Evolutionary conservation across 1,139 yeast species (phyloP), one percentile per base, ranked within the genome.

Genomic region (Candida tetrigidarum): DNA sequence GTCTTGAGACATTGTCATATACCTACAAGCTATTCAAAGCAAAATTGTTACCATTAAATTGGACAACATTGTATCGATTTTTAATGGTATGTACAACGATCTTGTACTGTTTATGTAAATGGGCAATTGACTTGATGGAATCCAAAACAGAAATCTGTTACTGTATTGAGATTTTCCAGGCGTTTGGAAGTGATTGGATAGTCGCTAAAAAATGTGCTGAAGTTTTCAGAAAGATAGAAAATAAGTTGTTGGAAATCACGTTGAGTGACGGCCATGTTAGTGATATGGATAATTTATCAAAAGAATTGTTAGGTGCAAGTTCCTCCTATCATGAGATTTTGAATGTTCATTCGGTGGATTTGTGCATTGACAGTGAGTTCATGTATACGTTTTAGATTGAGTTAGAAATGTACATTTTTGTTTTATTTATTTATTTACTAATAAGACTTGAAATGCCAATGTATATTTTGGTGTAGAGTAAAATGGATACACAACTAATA

Each of bases 21-120:
- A 70, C 74, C 1, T 71, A 75, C 55, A 67, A 64, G 33, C 50
- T 77, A 5, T 76, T 70, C 59, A 66, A 69, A 39, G 61, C 71
- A 11, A 71, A 68, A 43, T 51, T 71, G 32, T 54, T 76, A 28
- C 81, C 80, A 0, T 55, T 74, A 42, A 76, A 74, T 49, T 77
- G 81, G 81, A 70, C 75, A 23, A 74, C 79, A 1, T 52, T 75
- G 11, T 71, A 74, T 51, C 62, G 78, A 42, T 68, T 77, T 25
- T 51, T 77, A 30, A 69, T 74, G 27, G 67, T 69, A 12, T 74
- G 80, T 52, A 69, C 78, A 18, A 69, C 76, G 1, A 63, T 76
- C 10, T 54, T 76, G 3, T 73, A 67, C 52, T 75, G 81, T 49
- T 50, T 77, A 15, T 70, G 77, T 46, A 72, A 71, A 44, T 69